Evolutionary conservation across 306 rosid genomes (phyloP).

Genomic region (Echinosophora koreensis): DNA sequence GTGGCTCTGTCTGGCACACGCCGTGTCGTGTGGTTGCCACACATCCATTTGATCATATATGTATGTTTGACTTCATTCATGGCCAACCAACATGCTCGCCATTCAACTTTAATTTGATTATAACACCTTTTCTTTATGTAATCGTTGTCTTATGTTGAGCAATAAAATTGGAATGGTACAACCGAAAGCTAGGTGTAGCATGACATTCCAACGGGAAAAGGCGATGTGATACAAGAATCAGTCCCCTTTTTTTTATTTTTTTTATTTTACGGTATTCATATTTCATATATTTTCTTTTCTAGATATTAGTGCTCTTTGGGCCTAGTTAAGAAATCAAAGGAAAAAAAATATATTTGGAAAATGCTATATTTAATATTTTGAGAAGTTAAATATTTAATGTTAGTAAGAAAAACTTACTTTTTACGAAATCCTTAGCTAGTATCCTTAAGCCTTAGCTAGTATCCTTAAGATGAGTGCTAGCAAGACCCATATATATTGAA

Average conservation of each 20-base stretch:
- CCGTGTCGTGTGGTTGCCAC: conserved; percentile 51
- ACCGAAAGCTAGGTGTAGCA: conserved; percentile 36
- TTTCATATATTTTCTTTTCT: too few species aligned
- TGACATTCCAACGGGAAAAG: conserved; percentile 1
- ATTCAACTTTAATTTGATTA: background rate
- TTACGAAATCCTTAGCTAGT: too few species aligned
- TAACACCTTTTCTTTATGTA: conserved; percentile 30
- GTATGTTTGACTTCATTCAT: conserved; percentile 46
- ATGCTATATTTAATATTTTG: too few species aligned
- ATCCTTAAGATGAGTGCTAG: too few species aligned
- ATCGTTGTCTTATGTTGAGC: conserved; percentile 37
- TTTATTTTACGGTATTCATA: background rate
- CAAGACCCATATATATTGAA: too few species aligned
- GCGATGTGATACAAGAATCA: background rate
- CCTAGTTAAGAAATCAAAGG: too few species aligned
- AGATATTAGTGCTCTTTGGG: too few species aligned
- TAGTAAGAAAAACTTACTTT: too few species aligned
- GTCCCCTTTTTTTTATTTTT: too few species aligned
- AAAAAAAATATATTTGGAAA: too few species aligned
- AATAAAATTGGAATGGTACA: conserved; percentile 22
- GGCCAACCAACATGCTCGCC: conserved; percentile 46
- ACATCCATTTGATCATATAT: conserved; percentile 23
- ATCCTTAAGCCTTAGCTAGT: too few species aligned
- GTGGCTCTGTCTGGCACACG: conserved; percentile 45
- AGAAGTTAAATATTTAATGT: too few species aligned